These are phyloP conservation scores for Candida nonsorbophila DNA, from an alignment of 805 yeast genomes.

Conservation along the genomic window DNA sequence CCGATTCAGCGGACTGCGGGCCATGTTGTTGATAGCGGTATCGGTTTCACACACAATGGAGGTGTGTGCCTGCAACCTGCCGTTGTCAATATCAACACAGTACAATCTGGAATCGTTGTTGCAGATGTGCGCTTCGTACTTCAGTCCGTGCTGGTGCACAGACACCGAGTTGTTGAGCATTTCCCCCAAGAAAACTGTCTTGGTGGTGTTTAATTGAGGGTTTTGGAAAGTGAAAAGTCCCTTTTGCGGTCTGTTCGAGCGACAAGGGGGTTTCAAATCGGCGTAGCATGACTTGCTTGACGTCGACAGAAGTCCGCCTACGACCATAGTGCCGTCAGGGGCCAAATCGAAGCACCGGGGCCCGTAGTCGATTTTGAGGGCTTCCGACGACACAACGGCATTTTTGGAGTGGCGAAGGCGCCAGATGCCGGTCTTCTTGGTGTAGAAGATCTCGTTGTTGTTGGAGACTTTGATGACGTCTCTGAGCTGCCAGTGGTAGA, in stretches of 20 bases:
- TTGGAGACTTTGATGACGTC: slow-evolving; percentile 57
- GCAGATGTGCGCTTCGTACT: slow-evolving; percentile 62
- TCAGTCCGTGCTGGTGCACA: slow-evolving; percentile 16
- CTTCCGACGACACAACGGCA: slow-evolving; percentile 13
- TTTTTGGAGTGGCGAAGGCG: slow-evolving; percentile 30
- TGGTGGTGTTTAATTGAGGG: slow-evolving; percentile 40
- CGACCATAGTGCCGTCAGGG: slow-evolving; percentile 41
- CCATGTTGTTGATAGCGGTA: slow-evolving; percentile 71
- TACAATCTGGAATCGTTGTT: slow-evolving; percentile 79
- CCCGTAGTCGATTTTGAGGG: slow-evolving; percentile 52
- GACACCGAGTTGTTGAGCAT: slow-evolving; percentile 79
- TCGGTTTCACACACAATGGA: slow-evolving; percentile 46
- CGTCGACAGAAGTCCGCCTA: slow-evolving; percentile 47
- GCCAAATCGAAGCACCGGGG: slow-evolving; percentile 67
- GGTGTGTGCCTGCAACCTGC: slow-evolving; percentile 34
- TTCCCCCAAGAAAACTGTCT: slow-evolving; percentile 63
- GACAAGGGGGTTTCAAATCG: slow-evolving; percentile 14
- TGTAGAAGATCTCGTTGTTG: slow-evolving; percentile 48
- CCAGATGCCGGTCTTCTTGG: slow-evolving; percentile 50
- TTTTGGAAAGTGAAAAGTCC: slow-evolving; percentile 63
- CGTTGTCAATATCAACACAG: slow-evolving; percentile 52
- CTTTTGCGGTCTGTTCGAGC: slow-evolving; percentile 26
- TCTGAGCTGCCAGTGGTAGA: slow-evolving; percentile 75
- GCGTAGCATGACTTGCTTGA: slow-evolving; percentile 21
- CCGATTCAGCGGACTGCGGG: slow-evolving; percentile 44